A percentile compares a stretch with the other conserved stretches of the same genome.
Conservation (phyloP, 2,329 filamentous ascomycete species). For the Aureobasidium vineae region DNA sequence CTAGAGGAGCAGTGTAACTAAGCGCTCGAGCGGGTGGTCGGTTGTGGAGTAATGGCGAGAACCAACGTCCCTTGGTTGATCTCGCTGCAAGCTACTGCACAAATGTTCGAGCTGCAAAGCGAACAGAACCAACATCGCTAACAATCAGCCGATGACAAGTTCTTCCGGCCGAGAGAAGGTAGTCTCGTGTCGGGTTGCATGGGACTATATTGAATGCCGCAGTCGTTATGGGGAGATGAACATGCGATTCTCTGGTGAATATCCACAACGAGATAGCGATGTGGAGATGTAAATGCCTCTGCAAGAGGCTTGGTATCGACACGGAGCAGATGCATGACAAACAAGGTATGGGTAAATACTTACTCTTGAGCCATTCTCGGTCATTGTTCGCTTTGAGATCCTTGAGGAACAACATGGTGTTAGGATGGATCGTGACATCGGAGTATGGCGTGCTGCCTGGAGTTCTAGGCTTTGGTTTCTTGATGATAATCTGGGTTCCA, state of each 20-base stretch:
- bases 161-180: slow-evolving; percentile 5
- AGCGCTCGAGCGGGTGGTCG: slow-evolving; percentile 3
- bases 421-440: slow-evolving; percentile 60
- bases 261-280: neutral
- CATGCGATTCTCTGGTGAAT: neutral
- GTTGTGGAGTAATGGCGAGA: neutral
- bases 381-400: slow-evolving; percentile 62
- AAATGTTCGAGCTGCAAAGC: slow-evolving; percentile 7
- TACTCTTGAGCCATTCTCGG: slow-evolving; percentile 63
- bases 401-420: slow-evolving; percentile 60
- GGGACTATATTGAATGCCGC: neutral
- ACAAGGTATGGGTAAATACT: slow-evolving; percentile 29
- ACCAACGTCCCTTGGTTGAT: neutral
- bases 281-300: neutral
- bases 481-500: slow-evolving; percentile 61
- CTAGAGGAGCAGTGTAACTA: neutral
- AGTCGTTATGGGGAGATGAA: neutral
- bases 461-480: slow-evolving; percentile 61
- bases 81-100: slow-evolving; percentile 25
- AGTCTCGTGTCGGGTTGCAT: slow-evolving; percentile 5
- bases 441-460: slow-evolving; percentile 58
- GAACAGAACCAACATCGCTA: neutral
- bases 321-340: neutral
- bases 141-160: neutral
- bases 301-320: neutral